These are phyloP conservation scores for Schwanniomyces sp. DNA, from an alignment of 805 yeast genomes.

Conservation along the genomic window DNA sequence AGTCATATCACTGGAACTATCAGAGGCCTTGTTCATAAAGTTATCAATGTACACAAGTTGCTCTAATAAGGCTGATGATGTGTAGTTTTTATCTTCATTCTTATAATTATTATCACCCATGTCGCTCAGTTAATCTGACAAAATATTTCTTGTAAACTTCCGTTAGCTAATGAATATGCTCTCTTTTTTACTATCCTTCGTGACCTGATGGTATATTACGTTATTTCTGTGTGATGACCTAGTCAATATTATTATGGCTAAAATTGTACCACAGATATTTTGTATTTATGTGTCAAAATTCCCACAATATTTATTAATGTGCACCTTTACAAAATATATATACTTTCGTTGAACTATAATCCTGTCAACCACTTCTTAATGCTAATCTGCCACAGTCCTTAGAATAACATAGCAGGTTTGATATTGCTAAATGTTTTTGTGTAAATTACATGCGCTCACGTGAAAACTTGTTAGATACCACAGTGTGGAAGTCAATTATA, in stretches of 20 bases:
- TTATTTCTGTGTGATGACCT: not conserved
- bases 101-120: not conserved
- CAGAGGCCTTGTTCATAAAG: slow-evolving; percentile 52
- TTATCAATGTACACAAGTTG: slow-evolving; percentile 81
- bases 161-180: not conserved
- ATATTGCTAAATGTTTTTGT: not conserved
- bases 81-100: slow-evolving; percentile 7
- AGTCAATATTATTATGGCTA: not conserved
- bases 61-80: slow-evolving; percentile 55
- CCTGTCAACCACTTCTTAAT: not conserved
- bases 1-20: slow-evolving; percentile 27
- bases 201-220: not conserved
- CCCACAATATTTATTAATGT: not conserved
- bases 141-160: not conserved
- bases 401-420: not conserved
- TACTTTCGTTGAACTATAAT: not conserved
- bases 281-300: not conserved
- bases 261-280: not conserved
- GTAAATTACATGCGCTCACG: slow-evolving; percentile 1
- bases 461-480: not conserved
- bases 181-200: not conserved
- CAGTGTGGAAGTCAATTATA: not conserved
- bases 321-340: not conserved
- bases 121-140: not conserved
- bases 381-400: not conserved